Evolutionary conservation across 164 flowering plant species (phyloP).

Genomic region (Vitis rotundifolia): DNA sequence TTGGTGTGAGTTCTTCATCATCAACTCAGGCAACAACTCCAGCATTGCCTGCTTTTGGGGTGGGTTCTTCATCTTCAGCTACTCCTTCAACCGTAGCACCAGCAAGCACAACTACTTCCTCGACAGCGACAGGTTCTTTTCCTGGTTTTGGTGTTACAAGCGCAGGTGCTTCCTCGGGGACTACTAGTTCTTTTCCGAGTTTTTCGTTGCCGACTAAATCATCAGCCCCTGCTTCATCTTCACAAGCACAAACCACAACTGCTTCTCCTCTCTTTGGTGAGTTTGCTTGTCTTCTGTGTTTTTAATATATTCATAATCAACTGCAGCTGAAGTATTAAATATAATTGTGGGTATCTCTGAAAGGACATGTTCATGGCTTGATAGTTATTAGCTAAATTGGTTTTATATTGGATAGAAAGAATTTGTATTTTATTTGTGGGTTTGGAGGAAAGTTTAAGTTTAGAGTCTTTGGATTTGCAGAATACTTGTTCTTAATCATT

Average conservation of each 20-base stretch:
- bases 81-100: conserved; percentile 16
- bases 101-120: conserved; percentile 17
- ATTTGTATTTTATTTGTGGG: no score
- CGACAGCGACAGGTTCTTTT: conserved; percentile 14
- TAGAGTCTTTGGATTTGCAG: no score
- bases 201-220: conserved; percentile 41
- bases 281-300: conserved; percentile 12
- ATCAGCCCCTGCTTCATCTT: conserved; percentile 37
- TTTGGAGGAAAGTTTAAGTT: no score
- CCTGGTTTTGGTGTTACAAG: conserved; percentile 24
- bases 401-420: no score
- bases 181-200: conserved; percentile 39
- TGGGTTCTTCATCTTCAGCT: conserved; percentile 27
- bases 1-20: conserved; percentile 25
- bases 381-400: no score
- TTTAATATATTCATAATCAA: neutral
- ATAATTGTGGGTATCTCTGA: neutral
- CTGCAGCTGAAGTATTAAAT: neutral
- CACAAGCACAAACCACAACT: conserved; percentile 43
- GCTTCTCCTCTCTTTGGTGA: conserved; percentile 49
- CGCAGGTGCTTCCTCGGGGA: conserved; percentile 29
- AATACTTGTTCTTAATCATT: no score
- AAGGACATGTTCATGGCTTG: neutral
- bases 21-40: conserved; percentile 13
- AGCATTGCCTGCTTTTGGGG: conserved; percentile 21